A percentile compares a stretch with the other conserved stretches of the same genome.
Conservation (phyloP, 164 flowering plant species). For the Amborella trichopoda region DNA sequence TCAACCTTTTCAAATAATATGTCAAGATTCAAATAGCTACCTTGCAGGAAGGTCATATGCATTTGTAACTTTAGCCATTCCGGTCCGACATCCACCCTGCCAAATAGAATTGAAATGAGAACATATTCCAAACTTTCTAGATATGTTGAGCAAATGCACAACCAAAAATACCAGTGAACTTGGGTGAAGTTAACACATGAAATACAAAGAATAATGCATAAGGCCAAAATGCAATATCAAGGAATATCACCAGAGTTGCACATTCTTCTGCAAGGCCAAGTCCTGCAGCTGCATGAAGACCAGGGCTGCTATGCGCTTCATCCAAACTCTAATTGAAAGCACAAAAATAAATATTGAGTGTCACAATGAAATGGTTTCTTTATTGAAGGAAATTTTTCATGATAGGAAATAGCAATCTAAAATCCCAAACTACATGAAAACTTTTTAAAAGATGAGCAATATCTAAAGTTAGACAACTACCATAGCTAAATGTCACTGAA, state of each 20-base stretch:
- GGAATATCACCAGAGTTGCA: conserved; percentile 54
- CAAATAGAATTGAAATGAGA: conserved; percentile 1
- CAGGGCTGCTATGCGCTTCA: conserved; percentile 94
- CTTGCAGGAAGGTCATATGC: conserved; percentile 99
- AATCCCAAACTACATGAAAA: no score
- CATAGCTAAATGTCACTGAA: no score
- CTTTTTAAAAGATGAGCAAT: no score
- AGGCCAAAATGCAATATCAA: no score
- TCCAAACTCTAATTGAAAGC: conserved; percentile 96
- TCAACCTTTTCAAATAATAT: no score
- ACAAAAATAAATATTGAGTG: conserved; percentile 3
- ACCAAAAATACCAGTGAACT: neutral
- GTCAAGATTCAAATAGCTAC: conserved; percentile 26
- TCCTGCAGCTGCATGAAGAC: conserved; percentile 97
- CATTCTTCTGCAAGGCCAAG: conserved; percentile 97
- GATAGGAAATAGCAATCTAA: no score
- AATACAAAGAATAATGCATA: no score
- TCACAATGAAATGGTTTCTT: neutral
- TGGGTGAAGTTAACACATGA: neutral
- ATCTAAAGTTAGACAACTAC: no score
- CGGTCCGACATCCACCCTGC: conserved; percentile 98
- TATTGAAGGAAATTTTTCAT: no score
- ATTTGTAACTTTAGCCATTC: conserved; percentile 96
- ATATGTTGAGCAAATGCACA: neutral
- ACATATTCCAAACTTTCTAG: neutral